phyloP scores from a whole-genome alignment of 805 yeast species.

The Candida saitoana region DNA sequence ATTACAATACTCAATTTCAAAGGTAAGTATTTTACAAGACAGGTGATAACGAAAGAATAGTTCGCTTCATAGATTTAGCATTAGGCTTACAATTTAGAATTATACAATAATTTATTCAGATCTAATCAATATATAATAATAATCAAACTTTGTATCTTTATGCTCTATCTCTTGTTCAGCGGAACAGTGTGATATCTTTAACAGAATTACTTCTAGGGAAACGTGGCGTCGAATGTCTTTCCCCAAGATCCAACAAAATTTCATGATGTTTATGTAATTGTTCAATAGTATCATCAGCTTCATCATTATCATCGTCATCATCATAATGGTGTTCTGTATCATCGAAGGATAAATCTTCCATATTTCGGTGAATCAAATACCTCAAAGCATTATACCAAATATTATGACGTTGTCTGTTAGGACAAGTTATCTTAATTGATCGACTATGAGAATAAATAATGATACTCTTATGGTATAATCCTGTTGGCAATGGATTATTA shows the following conservation, averaged over 20 bases:
- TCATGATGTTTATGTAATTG: conserved; percentile 12
- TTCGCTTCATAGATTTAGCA: background rate
- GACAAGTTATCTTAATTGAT: conserved; percentile 76
- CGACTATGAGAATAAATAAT: conserved; percentile 66
- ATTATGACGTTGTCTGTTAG: conserved; percentile 81
- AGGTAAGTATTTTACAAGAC: background rate
- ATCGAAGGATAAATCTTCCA: conserved; percentile 53
- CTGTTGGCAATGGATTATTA: conserved; percentile 84
- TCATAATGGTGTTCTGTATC: conserved; percentile 23
- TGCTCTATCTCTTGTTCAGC: conserved; percentile 14
- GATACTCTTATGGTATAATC: conserved; percentile 80
- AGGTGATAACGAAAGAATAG: background rate
- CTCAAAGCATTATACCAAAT: conserved; percentile 85
- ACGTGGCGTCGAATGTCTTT: conserved; percentile 21
- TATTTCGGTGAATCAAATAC: conserved; percentile 63
- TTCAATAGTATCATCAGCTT: conserved; percentile 13
- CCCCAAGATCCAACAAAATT: conserved; percentile 18
- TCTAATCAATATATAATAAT: too few species aligned
- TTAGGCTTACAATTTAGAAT: too few species aligned
- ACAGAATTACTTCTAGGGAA: conserved; percentile 10
- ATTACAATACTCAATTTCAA: conserved; percentile 17
- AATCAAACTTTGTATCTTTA: too few species aligned
- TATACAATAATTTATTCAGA: too few species aligned
- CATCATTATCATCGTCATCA: conserved; percentile 14
- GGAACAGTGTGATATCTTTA: conserved; percentile 12